Evolutionary conservation across 495 filamentous ascomycete genomes (phyloP).

Genomic region (Venustampulla echinocandica): DNA sequence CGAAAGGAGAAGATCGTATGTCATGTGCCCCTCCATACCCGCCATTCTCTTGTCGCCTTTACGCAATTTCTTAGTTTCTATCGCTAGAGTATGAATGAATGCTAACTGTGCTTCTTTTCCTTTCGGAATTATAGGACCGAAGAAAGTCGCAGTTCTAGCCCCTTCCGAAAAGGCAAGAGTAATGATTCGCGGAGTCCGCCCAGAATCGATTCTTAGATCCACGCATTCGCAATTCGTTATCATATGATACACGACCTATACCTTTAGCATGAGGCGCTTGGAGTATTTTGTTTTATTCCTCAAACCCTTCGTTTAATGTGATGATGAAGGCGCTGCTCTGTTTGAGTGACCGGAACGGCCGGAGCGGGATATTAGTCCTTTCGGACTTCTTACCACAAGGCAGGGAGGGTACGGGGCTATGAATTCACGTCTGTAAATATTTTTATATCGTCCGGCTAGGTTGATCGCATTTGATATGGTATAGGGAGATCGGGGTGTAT

Average conservation of each 20-base stretch:
- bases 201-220: constrained; percentile 17
- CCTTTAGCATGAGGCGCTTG: not conserved
- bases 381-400: too few relatives aligned
- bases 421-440: too few relatives aligned
- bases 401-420: too few relatives aligned
- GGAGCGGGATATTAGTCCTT: too few relatives aligned
- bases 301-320: not conserved
- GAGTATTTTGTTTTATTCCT: too few relatives aligned
- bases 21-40: constrained; percentile 11
- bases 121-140: constrained; percentile 6
- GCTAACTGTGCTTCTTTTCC: not conserved
- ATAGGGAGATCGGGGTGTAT: too few relatives aligned
- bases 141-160: constrained; percentile 12
- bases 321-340: not conserved
- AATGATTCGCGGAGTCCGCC: constrained; percentile 17
- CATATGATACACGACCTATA: too few relatives aligned
- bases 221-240: too few relatives aligned
- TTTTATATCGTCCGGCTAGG: too few relatives aligned
- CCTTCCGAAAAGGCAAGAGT: constrained; percentile 15
- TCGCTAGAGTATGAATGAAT: not conserved
- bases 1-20: constrained; percentile 68
- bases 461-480: too few relatives aligned
- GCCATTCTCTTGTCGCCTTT: not conserved
- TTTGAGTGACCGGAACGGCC: not conserved
- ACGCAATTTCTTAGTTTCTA: not conserved